Evolutionary conservation across 2,329 filamentous ascomycete species (phyloP), one percentile per base, ranked within the genome.

Genomic region (Trichocomaceae sp.): DNA sequence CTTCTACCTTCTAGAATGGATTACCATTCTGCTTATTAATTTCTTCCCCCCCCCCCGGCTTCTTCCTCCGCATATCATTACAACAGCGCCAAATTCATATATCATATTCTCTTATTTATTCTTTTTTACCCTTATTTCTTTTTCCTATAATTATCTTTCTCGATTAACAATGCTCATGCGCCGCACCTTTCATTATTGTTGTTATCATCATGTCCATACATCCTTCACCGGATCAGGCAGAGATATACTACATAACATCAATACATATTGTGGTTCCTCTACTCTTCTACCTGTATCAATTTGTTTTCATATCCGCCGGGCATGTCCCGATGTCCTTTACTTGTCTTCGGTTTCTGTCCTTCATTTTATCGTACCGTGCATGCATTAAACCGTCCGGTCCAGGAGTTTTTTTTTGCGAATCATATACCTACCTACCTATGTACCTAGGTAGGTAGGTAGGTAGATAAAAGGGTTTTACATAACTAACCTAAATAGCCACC

Each of bases 11-110:
- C 47, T 5, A 26, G 17, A 29, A 39, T 39, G 19, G 44, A 48
- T 45, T 45, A 15, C 50, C 53, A 31, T 51, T 50, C 55, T 51
- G 50, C 49, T 59, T 60, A 46, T 60, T 54, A n/a, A 50, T 57
- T 52, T 44, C 39, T 50, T 55, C 17, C 12, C 47, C 6, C 7
- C 35, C n/a, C n/a, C n/a, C n/a, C n/a, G n/a, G n/a, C n/a, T 39
- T 7, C 35, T 39, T 17, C 15, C 15, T 39, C 35, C 35, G 35
- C 35, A 39, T 39, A 17, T 7, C 35, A 39, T n/a, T 39, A 17
- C 35, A 17, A 19, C 5, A n/a, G 35, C 35, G n/a, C 19, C 35
- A 39, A 39, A 39, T 39, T 2, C 31, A 35, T 35, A 35, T 35
- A 15, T 15, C 31, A 33, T 9, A 33, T 33, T 2, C 12, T 35